Conservation (phyloP, 768 basidiomycete genomes). For the Auriscalpium orientale region DNA sequence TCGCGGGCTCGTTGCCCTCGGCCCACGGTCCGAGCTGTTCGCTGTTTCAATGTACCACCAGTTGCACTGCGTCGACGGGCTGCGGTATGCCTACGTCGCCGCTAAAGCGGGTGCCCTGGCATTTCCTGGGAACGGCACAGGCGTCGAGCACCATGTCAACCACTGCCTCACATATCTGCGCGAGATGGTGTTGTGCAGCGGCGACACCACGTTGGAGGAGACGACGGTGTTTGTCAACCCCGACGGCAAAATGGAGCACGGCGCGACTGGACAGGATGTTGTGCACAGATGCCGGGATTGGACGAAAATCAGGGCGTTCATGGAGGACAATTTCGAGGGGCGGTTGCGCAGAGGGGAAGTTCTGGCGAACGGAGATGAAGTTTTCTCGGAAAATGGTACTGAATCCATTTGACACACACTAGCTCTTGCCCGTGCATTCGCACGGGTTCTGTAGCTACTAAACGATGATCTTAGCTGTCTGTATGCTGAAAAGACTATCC, state of each 20-base stretch:
- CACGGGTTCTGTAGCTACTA: too few species aligned
- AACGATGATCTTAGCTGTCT: too few species aligned
- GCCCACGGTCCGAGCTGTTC: not conserved
- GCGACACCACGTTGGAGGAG: not conserved
- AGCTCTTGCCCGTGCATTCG: too few species aligned
- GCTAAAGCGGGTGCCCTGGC: not conserved
- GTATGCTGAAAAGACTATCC: too few species aligned
- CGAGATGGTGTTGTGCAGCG: not conserved
- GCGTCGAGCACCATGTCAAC: not conserved
- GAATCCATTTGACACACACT: too few species aligned
- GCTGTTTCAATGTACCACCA: not conserved
- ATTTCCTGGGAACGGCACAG: not conserved
- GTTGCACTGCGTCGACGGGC: not conserved
- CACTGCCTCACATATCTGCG: not conserved
- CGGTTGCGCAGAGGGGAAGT: not conserved
- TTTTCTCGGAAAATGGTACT: not conserved
- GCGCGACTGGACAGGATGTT: not conserved
- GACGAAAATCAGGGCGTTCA: not conserved
- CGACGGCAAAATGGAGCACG: not conserved
- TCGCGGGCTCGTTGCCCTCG: not conserved
- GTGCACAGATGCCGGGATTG: not conserved
- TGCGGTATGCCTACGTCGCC: not conserved
- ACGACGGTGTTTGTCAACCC: not conserved
- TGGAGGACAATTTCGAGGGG: not conserved
- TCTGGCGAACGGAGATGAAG: not conserved